These are phyloP conservation scores for Acanthochlamys bracteata DNA, from an alignment of 106 monocot genomes.

Conservation along the genomic window DNA sequence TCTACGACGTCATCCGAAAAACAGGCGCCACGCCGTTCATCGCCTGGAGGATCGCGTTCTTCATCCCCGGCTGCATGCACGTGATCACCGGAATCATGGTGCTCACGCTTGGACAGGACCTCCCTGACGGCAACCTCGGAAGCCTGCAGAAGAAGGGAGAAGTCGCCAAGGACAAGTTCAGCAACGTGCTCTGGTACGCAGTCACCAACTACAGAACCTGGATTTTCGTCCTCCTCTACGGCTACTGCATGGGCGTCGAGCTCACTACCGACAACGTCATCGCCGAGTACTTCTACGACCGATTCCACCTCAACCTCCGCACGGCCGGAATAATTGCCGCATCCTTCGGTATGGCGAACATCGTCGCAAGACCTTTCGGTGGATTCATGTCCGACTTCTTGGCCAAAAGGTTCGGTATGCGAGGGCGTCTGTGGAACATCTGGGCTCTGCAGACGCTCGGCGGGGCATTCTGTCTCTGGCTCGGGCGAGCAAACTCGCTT, in stretches of 20 bases:
- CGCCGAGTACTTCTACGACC: constrained; percentile 75
- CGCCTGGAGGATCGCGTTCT: constrained; percentile 65
- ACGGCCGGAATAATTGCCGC: constrained; percentile 56
- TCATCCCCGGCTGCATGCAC: constrained; percentile 52
- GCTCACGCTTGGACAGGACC: constrained; percentile 51
- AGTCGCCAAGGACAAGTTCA: constrained; percentile 44
- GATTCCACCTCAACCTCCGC: constrained; percentile 54
- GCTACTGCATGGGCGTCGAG: constrained; percentile 69
- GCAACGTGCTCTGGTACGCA: constrained; percentile 34
- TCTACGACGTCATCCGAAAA: constrained; percentile 42
- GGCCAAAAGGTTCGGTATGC: constrained; percentile 36
- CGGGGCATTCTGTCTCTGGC: constrained; percentile 47
- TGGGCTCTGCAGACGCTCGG: constrained; percentile 59
- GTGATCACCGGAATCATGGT: constrained; percentile 29
- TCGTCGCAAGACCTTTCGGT: constrained; percentile 45
- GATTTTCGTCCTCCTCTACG: constrained; percentile 49
- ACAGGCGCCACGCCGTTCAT: constrained; percentile 37
- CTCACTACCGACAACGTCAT: constrained; percentile 64
- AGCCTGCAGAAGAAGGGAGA: constrained; percentile 45
- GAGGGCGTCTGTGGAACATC: constrained; percentile 53
- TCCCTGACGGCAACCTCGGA: constrained; percentile 54
- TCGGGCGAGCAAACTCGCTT: constrained; percentile 31
- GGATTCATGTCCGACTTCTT: constrained; percentile 40
- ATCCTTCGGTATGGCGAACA: constrained; percentile 61
- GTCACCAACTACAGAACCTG: constrained; percentile 60